phyloP scores from a whole-genome alignment of 2,329 filamentous ascomycete genomes.

The Fusarium sp. region DNA sequence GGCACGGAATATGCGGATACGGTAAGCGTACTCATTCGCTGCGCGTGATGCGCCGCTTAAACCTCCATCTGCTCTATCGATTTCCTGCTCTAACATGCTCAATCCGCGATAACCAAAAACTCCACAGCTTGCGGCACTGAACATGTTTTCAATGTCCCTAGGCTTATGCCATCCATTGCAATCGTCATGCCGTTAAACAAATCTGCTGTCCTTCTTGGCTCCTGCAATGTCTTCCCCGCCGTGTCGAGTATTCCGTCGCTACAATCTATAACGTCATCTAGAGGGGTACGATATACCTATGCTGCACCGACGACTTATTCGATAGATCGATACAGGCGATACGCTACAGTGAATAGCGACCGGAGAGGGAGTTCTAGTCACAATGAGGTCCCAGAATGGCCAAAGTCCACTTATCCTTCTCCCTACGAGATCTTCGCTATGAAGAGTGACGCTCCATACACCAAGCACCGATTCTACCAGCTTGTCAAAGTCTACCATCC shows the following conservation, averaged over 20 bases:
- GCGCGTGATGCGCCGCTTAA: constrained; percentile 23
- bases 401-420: constrained; percentile 70
- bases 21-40: constrained; percentile 37
- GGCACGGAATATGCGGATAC: constrained; percentile 12
- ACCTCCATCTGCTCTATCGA: constrained; percentile 2
- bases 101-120: constrained; percentile 29
- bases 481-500: constrained; percentile 98
- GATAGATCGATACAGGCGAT: constrained; percentile 30
- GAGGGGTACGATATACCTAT: constrained; percentile 27
- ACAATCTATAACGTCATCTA: constrained; percentile 46
- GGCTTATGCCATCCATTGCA: constrained; percentile 21
- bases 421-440: constrained; percentile 90
- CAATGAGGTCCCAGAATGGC: constrained; percentile 59
- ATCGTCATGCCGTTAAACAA: constrained; percentile 45
- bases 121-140: constrained; percentile 21
- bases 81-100: constrained; percentile 48
- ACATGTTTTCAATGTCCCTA: constrained; percentile 37
- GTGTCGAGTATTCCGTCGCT: constrained; percentile 26
- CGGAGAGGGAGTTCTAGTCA: constrained; percentile 11
- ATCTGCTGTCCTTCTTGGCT: constrained; percentile 36
- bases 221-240: constrained; percentile 41
- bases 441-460: constrained; percentile 76
- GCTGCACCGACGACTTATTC: constrained; percentile 12
- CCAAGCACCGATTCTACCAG: constrained; percentile 87
- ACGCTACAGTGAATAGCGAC: constrained; percentile 43